These are phyloP conservation scores for Piedraia hortae DNA, from an alignment of 2,329 filamentous ascomycete species.

Conservation along the genomic window DNA sequence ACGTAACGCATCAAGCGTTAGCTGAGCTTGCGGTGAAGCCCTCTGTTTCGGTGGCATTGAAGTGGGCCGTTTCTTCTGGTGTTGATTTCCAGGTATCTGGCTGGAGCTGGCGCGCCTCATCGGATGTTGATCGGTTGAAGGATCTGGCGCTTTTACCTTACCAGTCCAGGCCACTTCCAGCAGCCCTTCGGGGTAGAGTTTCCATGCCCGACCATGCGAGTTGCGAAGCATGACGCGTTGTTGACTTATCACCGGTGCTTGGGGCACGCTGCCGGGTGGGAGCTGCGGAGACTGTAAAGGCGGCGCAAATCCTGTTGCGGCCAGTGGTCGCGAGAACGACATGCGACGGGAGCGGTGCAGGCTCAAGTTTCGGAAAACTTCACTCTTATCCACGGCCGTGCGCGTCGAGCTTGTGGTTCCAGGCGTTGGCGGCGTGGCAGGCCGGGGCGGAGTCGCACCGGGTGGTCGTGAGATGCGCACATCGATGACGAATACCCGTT, in stretches of 20 bases:
- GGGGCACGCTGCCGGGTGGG: background rate
- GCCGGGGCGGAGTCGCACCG: background rate
- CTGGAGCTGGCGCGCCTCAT: no score
- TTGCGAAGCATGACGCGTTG: constrained; percentile 1
- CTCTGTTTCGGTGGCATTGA: no score
- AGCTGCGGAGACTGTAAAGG: background rate
- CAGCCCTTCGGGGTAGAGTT: constrained; percentile 1
- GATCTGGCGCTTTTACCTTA: no score
- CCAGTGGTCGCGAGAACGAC: background rate
- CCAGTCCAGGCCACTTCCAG: no score
- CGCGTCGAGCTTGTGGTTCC: background rate
- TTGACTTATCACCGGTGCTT: background rate
- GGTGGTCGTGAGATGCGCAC: background rate
- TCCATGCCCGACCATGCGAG: constrained; percentile 1
- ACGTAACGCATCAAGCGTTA: no score
- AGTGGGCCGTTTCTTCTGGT: no score
- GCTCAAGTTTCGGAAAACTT: background rate
- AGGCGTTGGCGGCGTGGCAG: background rate
- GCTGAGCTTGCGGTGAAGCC: no score
- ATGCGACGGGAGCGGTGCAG: background rate
- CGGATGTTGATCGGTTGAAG: no score
- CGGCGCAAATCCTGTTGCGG: background rate
- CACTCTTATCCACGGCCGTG: background rate
- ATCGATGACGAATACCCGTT: constrained; percentile 1
- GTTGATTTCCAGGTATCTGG: no score